Evolutionary conservation across 345 rosid species (phyloP), one percentile per base, ranked within the genome.

Genomic region (Aquilaria yunnanensis): DNA sequence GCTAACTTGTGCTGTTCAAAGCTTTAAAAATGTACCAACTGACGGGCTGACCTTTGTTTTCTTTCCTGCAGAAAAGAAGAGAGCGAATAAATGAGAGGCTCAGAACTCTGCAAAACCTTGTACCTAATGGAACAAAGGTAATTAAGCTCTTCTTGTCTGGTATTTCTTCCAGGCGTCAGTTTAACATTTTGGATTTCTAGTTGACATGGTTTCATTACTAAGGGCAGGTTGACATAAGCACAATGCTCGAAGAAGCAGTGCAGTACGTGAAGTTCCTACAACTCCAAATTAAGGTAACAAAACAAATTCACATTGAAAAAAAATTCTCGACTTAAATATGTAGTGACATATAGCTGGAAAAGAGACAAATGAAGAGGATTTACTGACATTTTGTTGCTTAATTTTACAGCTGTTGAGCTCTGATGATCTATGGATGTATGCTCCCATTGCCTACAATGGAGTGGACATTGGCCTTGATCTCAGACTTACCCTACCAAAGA

Each of bases 211-310:
- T 37, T 37, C 43, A 37, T 37, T 9, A 37, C 43, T 7, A 37
- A 5, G 5, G 59, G 54, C 80, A 86, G 88, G 97, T 90, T 50
- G 97, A 90, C 70, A 85, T 90, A 32, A 90, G 97, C 77, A 90
- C 97, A 31, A 90, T 90, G 97, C 92, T 90, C 57, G 97, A 90
- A 74, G 97, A 90, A 84, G 96, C 97, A 14, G 97, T 88, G 52
- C 84, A 81, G 14, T 90, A 90, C 54, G 97, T 90, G 16, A 86
- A 88, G 77, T 88, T 90, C 66, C 71, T 90, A 80, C 97, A 88
- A 62, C 87, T 88, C 54, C 97, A 88, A 71, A 88, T 91, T 51
- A 84, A 84, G 96, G 97, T 85, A 70, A 64, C 65, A 62, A 33
- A 31, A 57, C 14, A 12, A 14, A 23, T 23, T 23, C 23, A 23